phyloP scores from a whole-genome alignment of 2,329 filamentous ascomycete species.

The Aschersonia sp. region DNA sequence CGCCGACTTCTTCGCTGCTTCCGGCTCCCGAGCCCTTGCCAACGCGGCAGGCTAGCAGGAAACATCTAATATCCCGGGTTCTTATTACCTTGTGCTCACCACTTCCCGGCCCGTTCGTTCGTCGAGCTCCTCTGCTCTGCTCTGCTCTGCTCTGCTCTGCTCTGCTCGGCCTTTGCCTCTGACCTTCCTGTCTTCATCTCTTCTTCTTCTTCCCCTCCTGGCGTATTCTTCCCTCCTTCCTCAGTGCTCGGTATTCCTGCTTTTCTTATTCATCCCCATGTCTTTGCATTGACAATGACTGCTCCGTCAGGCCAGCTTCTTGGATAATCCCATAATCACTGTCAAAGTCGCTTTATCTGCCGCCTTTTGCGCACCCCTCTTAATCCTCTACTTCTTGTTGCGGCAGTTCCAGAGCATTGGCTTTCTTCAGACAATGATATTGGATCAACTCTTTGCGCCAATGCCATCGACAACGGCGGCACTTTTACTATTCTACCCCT shows the following conservation, averaged over 20 bases:
- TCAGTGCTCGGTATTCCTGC: background rate
- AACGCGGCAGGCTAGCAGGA: background rate
- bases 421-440: background rate
- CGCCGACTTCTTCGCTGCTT: background rate
- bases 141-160: too few species aligned
- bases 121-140: too few species aligned
- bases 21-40: background rate
- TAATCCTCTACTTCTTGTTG: background rate
- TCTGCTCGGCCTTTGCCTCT: background rate
- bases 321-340: background rate
- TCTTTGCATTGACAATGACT: background rate
- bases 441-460: background rate
- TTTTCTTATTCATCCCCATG: background rate
- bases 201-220: background rate
- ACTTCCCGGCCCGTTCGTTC: background rate
- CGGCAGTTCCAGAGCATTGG: background rate
- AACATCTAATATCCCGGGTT: background rate
- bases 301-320: background rate
- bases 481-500: constrained; percentile 18
- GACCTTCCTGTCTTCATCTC: background rate
- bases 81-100: background rate
- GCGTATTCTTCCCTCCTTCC: background rate
- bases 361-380: background rate
- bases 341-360: background rate
- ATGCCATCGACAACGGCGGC: constrained; percentile 9